These are phyloP conservation scores for Sporothrix brunneoviolacea DNA, from an alignment of 2,329 filamentous ascomycete genomes.

Conservation along the genomic window DNA sequence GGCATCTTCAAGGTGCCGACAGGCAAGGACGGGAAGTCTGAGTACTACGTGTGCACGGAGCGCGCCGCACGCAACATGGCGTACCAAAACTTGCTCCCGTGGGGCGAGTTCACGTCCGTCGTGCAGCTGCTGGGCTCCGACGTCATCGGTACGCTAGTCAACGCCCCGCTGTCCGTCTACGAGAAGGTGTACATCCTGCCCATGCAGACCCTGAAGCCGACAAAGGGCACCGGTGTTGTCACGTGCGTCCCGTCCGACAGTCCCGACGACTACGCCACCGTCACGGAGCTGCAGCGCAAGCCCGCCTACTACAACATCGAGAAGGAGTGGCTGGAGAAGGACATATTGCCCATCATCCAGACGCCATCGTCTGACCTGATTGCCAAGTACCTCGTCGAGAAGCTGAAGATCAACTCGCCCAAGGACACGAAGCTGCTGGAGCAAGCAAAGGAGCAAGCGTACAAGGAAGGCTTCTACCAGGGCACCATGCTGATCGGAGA, in stretches of 20 bases:
- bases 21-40: conserved; percentile 43
- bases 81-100: conserved; percentile 78
- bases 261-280: conserved; percentile 88
- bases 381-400: conserved; percentile 76
- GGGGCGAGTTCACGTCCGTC: conserved; percentile 59
- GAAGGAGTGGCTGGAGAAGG: conserved; percentile 90
- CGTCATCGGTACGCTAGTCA: conserved; percentile 79
- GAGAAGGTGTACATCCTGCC: conserved; percentile 80
- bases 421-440: conserved; percentile 88
- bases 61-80: conserved; percentile 87
- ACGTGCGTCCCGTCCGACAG: conserved; percentile 94
- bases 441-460: conserved; percentile 91
- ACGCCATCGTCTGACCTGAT: conserved; percentile 78
- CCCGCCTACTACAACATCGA: conserved; percentile 92
- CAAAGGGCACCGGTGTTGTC: conserved; percentile 94
- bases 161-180: conserved; percentile 83
- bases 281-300: conserved; percentile 86
- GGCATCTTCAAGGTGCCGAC: conserved; percentile 61
- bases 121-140: conserved; percentile 70
- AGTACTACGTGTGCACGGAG: conserved; percentile 61
- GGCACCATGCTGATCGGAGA: conserved; percentile 83
- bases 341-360: conserved; percentile 82
- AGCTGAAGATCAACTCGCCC: conserved; percentile 92
- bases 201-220: conserved; percentile 88
- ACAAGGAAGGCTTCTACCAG: conserved; percentile 97